Base-by-base conservation (phyloP, 306 rosid genomes). In the Dalbergia oliveri region DNA sequence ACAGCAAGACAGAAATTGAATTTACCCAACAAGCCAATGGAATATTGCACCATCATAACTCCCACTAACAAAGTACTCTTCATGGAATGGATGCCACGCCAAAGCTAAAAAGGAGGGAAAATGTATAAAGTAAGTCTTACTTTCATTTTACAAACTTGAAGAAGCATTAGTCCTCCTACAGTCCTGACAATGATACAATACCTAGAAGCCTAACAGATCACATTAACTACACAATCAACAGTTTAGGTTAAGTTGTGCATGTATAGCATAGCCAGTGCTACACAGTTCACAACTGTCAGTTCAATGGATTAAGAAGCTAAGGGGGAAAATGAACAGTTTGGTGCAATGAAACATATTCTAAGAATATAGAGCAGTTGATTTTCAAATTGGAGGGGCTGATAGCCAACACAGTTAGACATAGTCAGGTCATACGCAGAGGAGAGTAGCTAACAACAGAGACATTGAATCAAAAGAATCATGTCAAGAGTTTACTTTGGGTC, bases 11-110 rank as follows among this genome's bases (percentile, higher is more conserved):
- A 77, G 74, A 74, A 80, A 69, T 41, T 4, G 1, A 71, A 75
- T 13, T 78, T 95, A 95, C 99, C 99, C 98, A 53, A 95, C 99
- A 91, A 93, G 93, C 99, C 97, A 95, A 87, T 95, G 99, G 85
- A 88, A 95, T 69, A 95, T 90, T 81, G 99, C 93, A 78, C 99
- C 99, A 43, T 95, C 98, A 77, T 73, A 91, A 86, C 98, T 95
- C 87, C 99, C 99, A 70, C 99, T 95, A 72, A 93, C 99, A 86
- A 95, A 95, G 89, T 95, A 91, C 83, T 95, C 98, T 79, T 95
- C 99, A 77, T 95, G 99, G 80, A 93, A 95, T 8, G 99, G 99
- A 85, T 95, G 99, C 99, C 99, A 95, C 45, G 98, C 98, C 92
- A 91, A 79, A 78, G 99, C 98, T 95, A 15, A 19, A 54, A 54